Evolutionary conservation across 2,329 filamentous ascomycete species (phyloP), one percentile per base, ranked within the genome.

Genomic region (Fusarium beomiforme): DNA sequence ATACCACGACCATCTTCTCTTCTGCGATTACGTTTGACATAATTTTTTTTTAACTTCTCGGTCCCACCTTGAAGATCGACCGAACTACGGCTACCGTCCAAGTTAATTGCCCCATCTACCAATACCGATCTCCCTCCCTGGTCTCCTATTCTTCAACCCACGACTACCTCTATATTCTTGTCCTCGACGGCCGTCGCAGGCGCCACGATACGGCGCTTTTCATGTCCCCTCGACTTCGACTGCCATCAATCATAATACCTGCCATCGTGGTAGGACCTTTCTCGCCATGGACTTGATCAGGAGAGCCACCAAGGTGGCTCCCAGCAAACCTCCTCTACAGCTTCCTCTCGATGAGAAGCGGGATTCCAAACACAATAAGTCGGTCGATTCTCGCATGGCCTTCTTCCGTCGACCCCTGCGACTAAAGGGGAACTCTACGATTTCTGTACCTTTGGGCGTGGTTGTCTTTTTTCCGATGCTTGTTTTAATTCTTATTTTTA

Each of bases 401-500:
- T 97, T 98, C 81, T 93, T 98, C 81, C 88, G 91, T 75, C 89
- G 93, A 78, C 93, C 95, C 55, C 89, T 99, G 85, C 91, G 95
- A 75, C 85, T 99, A 84, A 92, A 91, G 83, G 93, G 94, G 77
- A 97, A 97, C 82, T 98, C 95, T 59, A 93, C 92, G 78, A 90
- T 98, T 81, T 97, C 95, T 55, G 91, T 98, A 79, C 96, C 96
- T 29, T 85, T 99, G 56, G 95, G 95, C 74, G 90, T 98, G 78
- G 94, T 98, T 75, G 88, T 99, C 73, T 85, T 98, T 75, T 98
- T 98, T 80, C 96, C 96, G 72, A 90, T 92, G 79, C 91, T 98
- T 79, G 93, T 98, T 77, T 89, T 98, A 83, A 88, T 97, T 77
- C 88, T 98, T 81, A 97, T 98, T 81, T 85, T 98, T 71, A 86